These are phyloP conservation scores for Monilinia fructicola DNA, from an alignment of 2,329 filamentous ascomycete species.

Conservation along the genomic window DNA sequence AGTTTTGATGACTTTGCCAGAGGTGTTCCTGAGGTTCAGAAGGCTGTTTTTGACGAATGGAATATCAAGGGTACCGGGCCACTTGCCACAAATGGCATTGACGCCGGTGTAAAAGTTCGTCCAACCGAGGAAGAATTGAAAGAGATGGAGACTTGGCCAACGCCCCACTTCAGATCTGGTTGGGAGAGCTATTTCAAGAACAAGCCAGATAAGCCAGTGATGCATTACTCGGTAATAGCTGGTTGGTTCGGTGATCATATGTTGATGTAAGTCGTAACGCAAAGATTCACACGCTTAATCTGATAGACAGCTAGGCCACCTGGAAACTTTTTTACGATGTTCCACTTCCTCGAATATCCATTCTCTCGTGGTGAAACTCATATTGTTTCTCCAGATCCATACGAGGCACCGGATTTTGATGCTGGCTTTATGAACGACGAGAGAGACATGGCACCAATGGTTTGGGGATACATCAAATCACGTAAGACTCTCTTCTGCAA, in stretches of 20 bases:
- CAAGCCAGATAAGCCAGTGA: constrained; percentile 82
- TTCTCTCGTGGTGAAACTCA: constrained; percentile 61
- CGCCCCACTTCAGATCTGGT: constrained; percentile 68
- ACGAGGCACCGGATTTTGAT: constrained; percentile 75
- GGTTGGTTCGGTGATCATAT: constrained; percentile 62
- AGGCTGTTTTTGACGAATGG: constrained; percentile 73
- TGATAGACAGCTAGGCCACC: constrained; percentile 46
- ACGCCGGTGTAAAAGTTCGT: constrained; percentile 55
- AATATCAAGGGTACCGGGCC: constrained; percentile 71
- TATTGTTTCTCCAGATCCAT: constrained; percentile 61
- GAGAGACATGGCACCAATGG: constrained; percentile 80
- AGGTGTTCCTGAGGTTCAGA: constrained; percentile 70
- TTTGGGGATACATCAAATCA: constrained; percentile 62
- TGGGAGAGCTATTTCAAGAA: constrained; percentile 84
- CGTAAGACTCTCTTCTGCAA: constrained; percentile 55
- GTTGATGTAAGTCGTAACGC: constrained; percentile 49
- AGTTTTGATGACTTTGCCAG: constrained; percentile 79
- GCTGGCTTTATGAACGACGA: constrained; percentile 84
- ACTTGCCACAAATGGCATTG: constrained; percentile 41
- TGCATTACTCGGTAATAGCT: constrained; percentile 79
- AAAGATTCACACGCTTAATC: constrained; percentile 26
- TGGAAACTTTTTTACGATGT: constrained; percentile 54
- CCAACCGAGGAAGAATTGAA: constrained; percentile 56
- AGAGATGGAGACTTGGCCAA: constrained; percentile 62
- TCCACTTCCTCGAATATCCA: constrained; percentile 58